These are phyloP conservation scores for Lunasporangiospora selenospora DNA, from an alignment of 192 early-diverging fungal genomes.

Conservation along the genomic window DNA sequence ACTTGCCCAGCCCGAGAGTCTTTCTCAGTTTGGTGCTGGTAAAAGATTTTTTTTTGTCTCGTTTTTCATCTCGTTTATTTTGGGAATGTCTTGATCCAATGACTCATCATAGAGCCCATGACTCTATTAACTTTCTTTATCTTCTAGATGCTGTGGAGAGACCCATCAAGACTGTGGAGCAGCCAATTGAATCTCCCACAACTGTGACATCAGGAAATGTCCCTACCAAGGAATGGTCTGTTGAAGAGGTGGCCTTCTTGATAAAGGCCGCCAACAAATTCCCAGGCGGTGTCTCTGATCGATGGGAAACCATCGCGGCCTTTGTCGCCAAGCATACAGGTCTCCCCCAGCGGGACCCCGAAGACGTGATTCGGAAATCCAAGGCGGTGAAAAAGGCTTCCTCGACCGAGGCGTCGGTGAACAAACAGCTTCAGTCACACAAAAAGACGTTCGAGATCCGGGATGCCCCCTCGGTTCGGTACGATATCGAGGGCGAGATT, in stretches of 20 bases:
- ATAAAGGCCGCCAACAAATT: slow-evolving; percentile 86
- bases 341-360: slow-evolving; percentile 58
- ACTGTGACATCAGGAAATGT: slow-evolving; percentile 4
- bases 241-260: slow-evolving; percentile 74
- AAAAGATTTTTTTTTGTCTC: not conserved
- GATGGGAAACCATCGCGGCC: slow-evolving; percentile 83
- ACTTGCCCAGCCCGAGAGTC: slow-evolving; percentile 19
- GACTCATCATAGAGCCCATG: too few relatives aligned
- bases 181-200: not conserved
- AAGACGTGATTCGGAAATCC: slow-evolving; percentile 77
- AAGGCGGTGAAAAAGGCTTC: slow-evolving; percentile 72
- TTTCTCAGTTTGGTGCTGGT: slow-evolving; percentile 50
- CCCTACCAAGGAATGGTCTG: slow-evolving; percentile 60
- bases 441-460: slow-evolving; percentile 37
- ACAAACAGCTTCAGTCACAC: slow-evolving; percentile 29
- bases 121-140: too few relatives aligned
- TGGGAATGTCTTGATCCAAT: slow-evolving; percentile 1
- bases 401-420: slow-evolving; percentile 4
- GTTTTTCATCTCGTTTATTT: not conserved
- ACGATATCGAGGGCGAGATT: slow-evolving; percentile 48
- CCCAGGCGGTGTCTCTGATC: slow-evolving; percentile 75
- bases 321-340: slow-evolving; percentile 79
- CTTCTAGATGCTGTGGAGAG: slow-evolving; percentile 16
- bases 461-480: slow-evolving; percentile 57
- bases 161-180: not conserved